Conservation (phyloP, 441 rosid genomes). For the Theobroma grandiflorum region DNA sequence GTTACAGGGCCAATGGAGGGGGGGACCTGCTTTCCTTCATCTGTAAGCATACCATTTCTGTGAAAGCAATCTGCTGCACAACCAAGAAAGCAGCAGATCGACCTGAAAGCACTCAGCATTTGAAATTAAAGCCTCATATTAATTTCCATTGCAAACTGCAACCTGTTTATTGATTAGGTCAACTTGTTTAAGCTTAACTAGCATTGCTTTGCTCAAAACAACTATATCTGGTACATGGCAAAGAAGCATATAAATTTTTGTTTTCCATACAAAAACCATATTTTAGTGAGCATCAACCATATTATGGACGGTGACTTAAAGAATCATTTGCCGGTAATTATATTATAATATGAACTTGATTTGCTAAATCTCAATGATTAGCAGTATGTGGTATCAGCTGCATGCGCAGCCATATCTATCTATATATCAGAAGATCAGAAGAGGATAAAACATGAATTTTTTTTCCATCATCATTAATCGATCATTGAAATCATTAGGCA, state of each 20-base stretch:
- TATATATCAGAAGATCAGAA: not conserved
- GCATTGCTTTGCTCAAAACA: not conserved
- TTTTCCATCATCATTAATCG: too few species aligned
- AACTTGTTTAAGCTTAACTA: not conserved
- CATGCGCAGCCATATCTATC: too few species aligned
- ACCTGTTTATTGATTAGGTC: not conserved
- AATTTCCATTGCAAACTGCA: constrained; percentile 13
- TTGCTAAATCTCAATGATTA: not conserved
- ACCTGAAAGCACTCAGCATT: constrained; percentile 19
- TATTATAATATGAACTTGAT: not conserved
- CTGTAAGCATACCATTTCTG: constrained; percentile 2
- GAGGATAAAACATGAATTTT: not conserved
- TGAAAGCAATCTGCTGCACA: not conserved
- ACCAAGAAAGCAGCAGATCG: not conserved
- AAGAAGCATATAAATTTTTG: not conserved
- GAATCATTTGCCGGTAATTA: constrained; percentile 9
- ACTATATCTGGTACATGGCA: not conserved
- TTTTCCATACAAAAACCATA: not conserved
- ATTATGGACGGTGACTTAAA: constrained; percentile 1
- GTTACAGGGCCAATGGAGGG: not conserved
- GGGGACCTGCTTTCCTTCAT: not conserved
- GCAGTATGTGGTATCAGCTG: not conserved
- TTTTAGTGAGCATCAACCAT: not conserved
- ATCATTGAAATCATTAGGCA: not conserved
- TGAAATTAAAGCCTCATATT: constrained; percentile 7